phyloP scores from a whole-genome alignment of 2,329 filamentous ascomycete species.

The Pseudocercospora macadamiae region DNA sequence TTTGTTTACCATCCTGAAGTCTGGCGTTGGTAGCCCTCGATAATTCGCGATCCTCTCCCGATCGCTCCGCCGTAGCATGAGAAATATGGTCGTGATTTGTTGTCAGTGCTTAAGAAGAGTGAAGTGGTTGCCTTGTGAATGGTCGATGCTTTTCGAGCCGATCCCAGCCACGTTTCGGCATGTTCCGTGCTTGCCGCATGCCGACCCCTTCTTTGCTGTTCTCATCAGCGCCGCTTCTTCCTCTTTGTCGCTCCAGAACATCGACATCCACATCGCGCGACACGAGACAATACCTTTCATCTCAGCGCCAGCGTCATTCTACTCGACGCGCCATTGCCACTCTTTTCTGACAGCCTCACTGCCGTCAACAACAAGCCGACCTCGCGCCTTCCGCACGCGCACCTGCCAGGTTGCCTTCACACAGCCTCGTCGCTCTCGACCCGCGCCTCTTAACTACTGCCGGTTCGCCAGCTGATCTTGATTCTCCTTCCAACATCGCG shows the following conservation, averaged over 20 bases:
- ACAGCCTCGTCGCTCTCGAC: constrained; percentile 15
- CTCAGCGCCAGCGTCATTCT: constrained; percentile 15
- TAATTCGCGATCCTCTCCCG: no score
- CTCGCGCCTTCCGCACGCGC: constrained; percentile 11
- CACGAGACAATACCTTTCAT: constrained; percentile 9
- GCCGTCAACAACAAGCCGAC: constrained; percentile 3
- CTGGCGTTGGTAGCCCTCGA: no score
- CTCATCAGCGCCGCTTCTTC: constrained; percentile 1
- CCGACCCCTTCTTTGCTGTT: neutral
- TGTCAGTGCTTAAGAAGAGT: no score
- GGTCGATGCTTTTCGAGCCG: neutral
- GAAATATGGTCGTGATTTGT: no score
- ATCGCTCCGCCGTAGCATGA: no score
- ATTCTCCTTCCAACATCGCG: constrained; percentile 1
- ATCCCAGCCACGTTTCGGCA: neutral
- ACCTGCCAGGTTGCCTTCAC: constrained; percentile 20
- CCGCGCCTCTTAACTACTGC: constrained; percentile 15
- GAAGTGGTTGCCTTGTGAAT: neutral
- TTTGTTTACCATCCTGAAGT: no score
- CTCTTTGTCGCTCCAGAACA: constrained; percentile 7
- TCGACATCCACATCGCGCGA: constrained; percentile 11
- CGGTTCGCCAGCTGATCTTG: constrained; percentile 10
- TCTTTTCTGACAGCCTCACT: constrained; percentile 5
- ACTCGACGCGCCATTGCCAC: constrained; percentile 12
- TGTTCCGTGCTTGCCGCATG: neutral